phyloP scores from a whole-genome alignment of 2,329 filamentous ascomycete genomes.

The Setomelanomma holmii region DNA sequence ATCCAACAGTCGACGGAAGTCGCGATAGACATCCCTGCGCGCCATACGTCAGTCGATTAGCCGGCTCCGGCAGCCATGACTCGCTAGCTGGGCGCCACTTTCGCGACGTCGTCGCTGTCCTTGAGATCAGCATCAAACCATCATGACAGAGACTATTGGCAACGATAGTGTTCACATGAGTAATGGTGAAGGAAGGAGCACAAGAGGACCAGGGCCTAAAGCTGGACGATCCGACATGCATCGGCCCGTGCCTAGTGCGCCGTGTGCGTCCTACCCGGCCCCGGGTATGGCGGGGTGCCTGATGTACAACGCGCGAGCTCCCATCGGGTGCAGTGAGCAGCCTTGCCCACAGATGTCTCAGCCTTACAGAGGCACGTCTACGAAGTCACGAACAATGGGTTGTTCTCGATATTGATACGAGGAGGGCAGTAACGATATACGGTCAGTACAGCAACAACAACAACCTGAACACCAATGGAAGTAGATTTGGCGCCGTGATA shows the following conservation, averaged over 20 bases:
- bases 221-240: neutral
- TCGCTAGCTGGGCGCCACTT: neutral
- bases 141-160: neutral
- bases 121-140: neutral
- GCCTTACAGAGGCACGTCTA: neutral
- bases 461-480: too few relatives aligned
- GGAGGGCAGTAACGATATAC: too few relatives aligned
- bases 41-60: conserved; percentile 3
- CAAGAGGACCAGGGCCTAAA: neutral
- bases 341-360: neutral
- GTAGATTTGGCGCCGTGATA: too few relatives aligned
- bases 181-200: neutral
- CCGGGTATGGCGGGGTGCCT: neutral
- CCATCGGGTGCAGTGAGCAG: neutral
- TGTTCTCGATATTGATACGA: too few relatives aligned
- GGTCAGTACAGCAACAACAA: too few relatives aligned
- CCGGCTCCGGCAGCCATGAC: neutral
- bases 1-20: neutral
- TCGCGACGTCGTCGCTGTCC: neutral
- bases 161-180: too few relatives aligned
- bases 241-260: neutral
- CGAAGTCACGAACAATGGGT: too few relatives aligned
- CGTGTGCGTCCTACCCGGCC: neutral
- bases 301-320: neutral
- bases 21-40: conserved; percentile 6